phyloP scores from a whole-genome alignment of 805 yeast genomes.

The fission yeast (Schizosaccharomyces pombe) region DNA sequence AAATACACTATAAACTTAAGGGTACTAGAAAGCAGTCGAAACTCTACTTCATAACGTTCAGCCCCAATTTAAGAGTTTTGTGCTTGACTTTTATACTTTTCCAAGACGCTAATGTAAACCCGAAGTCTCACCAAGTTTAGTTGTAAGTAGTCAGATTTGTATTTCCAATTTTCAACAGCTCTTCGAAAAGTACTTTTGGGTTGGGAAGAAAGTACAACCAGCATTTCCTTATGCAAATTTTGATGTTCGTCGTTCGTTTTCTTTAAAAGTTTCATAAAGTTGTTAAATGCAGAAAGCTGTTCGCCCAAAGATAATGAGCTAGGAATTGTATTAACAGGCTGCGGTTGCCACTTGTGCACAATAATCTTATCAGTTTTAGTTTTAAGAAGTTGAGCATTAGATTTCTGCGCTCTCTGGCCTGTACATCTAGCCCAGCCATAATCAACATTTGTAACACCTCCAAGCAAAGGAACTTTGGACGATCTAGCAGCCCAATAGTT shows the following conservation, averaged over 20 bases:
- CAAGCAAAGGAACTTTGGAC: slow-evolving; percentile 53
- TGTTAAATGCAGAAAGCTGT: neutral
- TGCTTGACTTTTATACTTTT: neutral
- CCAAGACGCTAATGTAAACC: neutral
- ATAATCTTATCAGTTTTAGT: neutral
- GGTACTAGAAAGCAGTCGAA: too few species aligned
- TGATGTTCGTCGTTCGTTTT: neutral
- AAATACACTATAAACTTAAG: too few species aligned
- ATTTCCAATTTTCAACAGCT: neutral
- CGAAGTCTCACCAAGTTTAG: neutral
- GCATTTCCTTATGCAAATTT: neutral
- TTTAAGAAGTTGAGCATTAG: neutral
- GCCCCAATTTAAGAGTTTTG: too few species aligned
- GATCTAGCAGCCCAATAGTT: slow-evolving; percentile 80
- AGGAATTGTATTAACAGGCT: neutral
- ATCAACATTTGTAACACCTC: slow-evolving; percentile 48
- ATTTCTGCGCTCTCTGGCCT: neutral
- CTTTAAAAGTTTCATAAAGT: neutral
- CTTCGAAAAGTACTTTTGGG: neutral
- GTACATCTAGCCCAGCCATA: slow-evolving; percentile 40
- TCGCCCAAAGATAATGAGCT: neutral
- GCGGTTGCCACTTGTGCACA: neutral
- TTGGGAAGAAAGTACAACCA: neutral
- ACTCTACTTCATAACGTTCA: too few species aligned
- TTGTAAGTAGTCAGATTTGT: neutral